Percentiles rank a stretch among this genome's conserved stretches.
Evolutionary conservation across 2,329 filamentous ascomycete species (phyloP).

Genomic region (Colletotrichum falcatum): DNA sequence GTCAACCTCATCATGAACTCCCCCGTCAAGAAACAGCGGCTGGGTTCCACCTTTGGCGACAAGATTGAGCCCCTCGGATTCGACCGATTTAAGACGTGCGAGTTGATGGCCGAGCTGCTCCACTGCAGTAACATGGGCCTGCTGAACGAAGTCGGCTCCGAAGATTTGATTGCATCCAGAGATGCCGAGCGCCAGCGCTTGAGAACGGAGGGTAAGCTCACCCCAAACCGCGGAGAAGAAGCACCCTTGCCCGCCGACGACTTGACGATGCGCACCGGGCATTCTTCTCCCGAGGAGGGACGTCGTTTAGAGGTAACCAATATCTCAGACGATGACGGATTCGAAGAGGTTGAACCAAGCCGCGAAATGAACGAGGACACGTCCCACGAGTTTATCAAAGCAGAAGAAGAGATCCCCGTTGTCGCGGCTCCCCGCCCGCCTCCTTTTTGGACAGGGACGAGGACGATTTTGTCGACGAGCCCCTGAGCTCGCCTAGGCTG

Average conservation of each 20-base stretch:
- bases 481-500: slow-evolving; percentile 75
- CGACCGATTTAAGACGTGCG: slow-evolving; percentile 98
- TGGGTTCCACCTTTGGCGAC: slow-evolving; percentile 89
- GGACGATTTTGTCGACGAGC: slow-evolving; percentile 83
- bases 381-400: slow-evolving; percentile 76
- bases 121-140: slow-evolving; percentile 99
- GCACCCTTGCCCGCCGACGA: slow-evolving; percentile 68
- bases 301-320: slow-evolving; percentile 84
- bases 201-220: slow-evolving; percentile 79
- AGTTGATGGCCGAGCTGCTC: slow-evolving; percentile 96
- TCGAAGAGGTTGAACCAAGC: slow-evolving; percentile 84
- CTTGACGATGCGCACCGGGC: slow-evolving; percentile 68
- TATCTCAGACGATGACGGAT: slow-evolving; percentile 88
- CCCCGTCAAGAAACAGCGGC: slow-evolving; percentile 76
- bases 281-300: slow-evolving; percentile 67
- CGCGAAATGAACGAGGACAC: slow-evolving; percentile 80
- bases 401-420: slow-evolving; percentile 63
- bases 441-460: slow-evolving; percentile 65
- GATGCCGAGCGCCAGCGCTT: slow-evolving; percentile 86
- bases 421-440: slow-evolving; percentile 39
- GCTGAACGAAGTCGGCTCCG: slow-evolving; percentile 90
- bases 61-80: slow-evolving; percentile 96
- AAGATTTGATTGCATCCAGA: slow-evolving; percentile 83
- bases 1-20: slow-evolving; percentile 89
- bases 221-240: slow-evolving; percentile 52